Base-by-base conservation (phyloP, 768 basidiomycete genomes). In the Psilocybe tampanensis region DNA sequence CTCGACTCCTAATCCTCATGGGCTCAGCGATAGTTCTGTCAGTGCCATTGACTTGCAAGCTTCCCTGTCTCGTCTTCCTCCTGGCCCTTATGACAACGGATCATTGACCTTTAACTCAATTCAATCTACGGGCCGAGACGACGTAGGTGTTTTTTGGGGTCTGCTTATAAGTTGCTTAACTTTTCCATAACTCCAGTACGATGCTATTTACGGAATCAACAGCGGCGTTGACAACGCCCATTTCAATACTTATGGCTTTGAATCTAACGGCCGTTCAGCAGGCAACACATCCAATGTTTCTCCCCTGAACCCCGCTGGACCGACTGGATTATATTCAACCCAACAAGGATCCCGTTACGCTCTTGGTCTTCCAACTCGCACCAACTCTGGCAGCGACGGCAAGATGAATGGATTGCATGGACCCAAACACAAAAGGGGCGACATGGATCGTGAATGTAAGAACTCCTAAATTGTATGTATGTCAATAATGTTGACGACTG, bases 401-500 rank as follows among this genome's bases (percentile, higher is more conserved):
- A 94, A 94, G 72, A 92, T 94, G 85, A 93, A 92, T 65, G 92
- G 93, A 19, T 70, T 95, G 44, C 92, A 94, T 66, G 95, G 95
- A 43, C 85, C 94, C 50, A 96, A 96, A 75, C 95, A 95, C 76
- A 96, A 95, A 76, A 84, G 95, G 12, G 93, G 93, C 36, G 93
- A 97, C 65, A 82, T 94, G 67, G 94, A 96, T 70, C 86, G 94
- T 64, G 87, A 93, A 80, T 94, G 83, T 87, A 69, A 66, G 74
- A 64, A n/a, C n/a, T n/a, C n/a, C n/a, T n/a, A n/a, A 41, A 23
- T 36, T 26, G 50, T 42, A 51, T 26, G 32, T 47, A 50, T 22
- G 36, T 18, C 44, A 24, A 50, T 52, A 26, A 21, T 23, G 43
- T 36, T 21, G 26, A 22, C 17, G 55, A 48, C 55, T 66, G 41